phyloP scores from a whole-genome alignment of 164 flowering plant genomes.

The Magnolia changhungtana region DNA sequence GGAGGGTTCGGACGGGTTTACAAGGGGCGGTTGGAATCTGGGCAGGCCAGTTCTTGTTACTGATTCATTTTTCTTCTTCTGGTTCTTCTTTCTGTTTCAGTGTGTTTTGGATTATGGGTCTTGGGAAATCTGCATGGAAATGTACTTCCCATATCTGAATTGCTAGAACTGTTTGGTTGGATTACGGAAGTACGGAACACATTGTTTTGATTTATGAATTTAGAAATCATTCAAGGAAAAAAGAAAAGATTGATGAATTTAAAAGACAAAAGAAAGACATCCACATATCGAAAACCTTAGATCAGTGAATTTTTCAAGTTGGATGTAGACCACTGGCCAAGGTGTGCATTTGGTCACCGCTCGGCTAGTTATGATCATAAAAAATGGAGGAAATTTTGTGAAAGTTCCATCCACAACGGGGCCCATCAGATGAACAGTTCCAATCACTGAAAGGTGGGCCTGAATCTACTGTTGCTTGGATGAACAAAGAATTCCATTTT shows the following conservation, averaged over 20 bases:
- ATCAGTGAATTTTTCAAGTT: not conserved
- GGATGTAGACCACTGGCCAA: not conserved
- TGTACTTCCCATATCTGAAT: not conserved
- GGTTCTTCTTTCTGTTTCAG: not conserved
- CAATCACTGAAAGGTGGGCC: not conserved
- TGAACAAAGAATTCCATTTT: not conserved
- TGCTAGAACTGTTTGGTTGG: not conserved
- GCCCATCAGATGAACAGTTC: not conserved
- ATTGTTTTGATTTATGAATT: not conserved
- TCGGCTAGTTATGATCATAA: not conserved
- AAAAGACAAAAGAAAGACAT: not conserved
- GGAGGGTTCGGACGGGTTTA: conserved; percentile 90
- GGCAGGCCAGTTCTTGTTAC: conserved; percentile 40
- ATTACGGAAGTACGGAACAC: not conserved
- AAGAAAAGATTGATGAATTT: not conserved
- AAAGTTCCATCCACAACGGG: not conserved
- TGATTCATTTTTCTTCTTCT: not conserved
- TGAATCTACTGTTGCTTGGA: no score
- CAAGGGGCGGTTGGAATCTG: conserved; percentile 61
- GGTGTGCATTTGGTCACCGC: not conserved
- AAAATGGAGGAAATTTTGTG: not conserved
- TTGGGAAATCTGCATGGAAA: not conserved
- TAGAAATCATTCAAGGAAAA: not conserved
- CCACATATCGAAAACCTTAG: not conserved
- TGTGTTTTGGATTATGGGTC: not conserved